Conservation (phyloP, 2,329 filamentous ascomycete genomes). For the Fusarium chuoi region DNA sequence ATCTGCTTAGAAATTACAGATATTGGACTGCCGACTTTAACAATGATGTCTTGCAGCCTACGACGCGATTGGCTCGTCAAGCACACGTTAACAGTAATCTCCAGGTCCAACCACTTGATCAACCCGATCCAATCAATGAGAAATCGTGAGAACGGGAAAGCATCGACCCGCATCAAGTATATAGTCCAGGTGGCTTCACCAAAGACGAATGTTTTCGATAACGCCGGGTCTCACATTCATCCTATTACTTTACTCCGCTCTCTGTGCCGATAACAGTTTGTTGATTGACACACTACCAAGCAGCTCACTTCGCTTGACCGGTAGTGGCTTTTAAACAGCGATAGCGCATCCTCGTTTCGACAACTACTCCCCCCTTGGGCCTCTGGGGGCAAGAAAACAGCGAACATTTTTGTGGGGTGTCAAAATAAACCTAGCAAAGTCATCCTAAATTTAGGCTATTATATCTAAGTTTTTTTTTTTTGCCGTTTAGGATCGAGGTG, state of each 20-base stretch:
- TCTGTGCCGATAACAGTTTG: background rate
- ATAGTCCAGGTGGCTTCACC: background rate
- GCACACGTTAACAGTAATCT: background rate
- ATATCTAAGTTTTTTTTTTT: too few relatives aligned
- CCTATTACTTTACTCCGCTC: background rate
- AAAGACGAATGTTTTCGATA: background rate
- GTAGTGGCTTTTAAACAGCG: background rate
- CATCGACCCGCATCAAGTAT: background rate
- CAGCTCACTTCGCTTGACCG: slow-evolving; percentile 29
- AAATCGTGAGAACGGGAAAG: background rate
- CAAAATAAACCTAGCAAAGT: too few relatives aligned
- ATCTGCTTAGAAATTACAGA: background rate
- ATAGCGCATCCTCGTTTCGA: slow-evolving; percentile 10
- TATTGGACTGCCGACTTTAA: too few relatives aligned
- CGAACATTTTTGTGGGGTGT: too few relatives aligned
- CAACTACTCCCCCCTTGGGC: background rate
- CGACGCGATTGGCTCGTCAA: background rate
- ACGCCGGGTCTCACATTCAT: background rate
- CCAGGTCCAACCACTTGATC: background rate
- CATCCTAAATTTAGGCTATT: too few relatives aligned
- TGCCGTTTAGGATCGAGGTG: too few relatives aligned
- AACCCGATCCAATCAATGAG: background rate
- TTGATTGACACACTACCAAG: slow-evolving; percentile 2
- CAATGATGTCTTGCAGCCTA: background rate
- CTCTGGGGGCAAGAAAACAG: too few relatives aligned